phyloP scores from a whole-genome alignment of 257 asterid species.

The Solanum virginianum region DNA sequence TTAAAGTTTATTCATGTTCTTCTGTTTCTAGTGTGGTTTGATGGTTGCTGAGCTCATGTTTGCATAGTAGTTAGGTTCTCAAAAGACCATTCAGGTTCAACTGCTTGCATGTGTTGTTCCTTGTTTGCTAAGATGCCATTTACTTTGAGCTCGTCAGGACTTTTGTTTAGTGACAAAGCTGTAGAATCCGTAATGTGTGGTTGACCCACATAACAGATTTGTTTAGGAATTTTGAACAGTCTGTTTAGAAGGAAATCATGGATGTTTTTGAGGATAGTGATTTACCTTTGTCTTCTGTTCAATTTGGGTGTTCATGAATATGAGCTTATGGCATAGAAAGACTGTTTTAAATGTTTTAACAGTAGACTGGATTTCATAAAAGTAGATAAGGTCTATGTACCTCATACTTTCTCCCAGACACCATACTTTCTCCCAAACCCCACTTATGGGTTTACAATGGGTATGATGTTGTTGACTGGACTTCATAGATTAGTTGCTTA shows the following conservation, averaged over 20 bases:
- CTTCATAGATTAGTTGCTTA: neutral
- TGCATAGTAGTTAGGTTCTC: neutral
- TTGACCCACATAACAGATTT: neutral
- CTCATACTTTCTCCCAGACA: neutral
- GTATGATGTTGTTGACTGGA: neutral
- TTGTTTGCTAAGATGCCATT: neutral
- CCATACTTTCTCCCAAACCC: neutral
- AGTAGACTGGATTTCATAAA: neutral
- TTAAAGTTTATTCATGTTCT: neutral
- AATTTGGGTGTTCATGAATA: neutral
- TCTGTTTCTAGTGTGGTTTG: neutral
- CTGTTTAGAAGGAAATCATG: neutral
- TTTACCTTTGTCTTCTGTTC: neutral
- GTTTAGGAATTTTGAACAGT: neutral
- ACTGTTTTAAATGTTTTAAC: neutral
- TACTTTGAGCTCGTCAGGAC: neutral
- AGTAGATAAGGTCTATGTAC: neutral
- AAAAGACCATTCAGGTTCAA: neutral
- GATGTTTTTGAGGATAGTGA: neutral
- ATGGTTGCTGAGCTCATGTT: neutral
- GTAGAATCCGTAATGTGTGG: neutral
- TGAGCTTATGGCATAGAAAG: neutral
- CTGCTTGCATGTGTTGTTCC: neutral
- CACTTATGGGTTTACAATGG: neutral
- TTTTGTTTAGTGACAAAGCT: neutral